Base-by-base conservation (phyloP, 2,329 filamentous ascomycete genomes). In the Fusarium sp. region DNA sequence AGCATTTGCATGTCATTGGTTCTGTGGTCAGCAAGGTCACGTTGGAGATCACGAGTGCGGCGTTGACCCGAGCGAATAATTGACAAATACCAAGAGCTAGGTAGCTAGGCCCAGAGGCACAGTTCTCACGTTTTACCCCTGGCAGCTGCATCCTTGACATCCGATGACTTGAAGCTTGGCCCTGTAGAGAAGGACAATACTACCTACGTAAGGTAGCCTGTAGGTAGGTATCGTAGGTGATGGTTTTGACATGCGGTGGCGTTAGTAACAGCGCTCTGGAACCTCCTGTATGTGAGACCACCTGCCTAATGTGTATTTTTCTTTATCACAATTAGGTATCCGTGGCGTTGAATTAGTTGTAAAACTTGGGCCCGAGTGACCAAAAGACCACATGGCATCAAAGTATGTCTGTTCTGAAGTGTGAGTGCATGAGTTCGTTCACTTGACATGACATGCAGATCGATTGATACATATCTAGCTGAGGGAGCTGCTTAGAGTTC, bases 281-380 rank as follows among this genome's bases (percentile, higher is more conserved):
- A 56, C 48, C n/a, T 63, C 56, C 26, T 63, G 47, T 36, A 42
- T 54, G n/a, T 61, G 35, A 48, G 63, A 58, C 48, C 41, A 69
- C 66, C 66, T 69, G 57, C 66, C 66, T 69, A 69, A 69, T 64
- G 14, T 41, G 66, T 69, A 50, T 55, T 36, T 50, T 39, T 38
- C 35, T 48, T 47, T 63, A 32, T 63, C 32, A 68, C 20, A 55
- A 39, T 50, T 36, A 42, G 51, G 28, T 38, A n/a, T 24, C 18
- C 13, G 24, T 63, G 42, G 48, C 48, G 48, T 51, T 56, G 47
- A 48, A 35, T 60, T 36, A 30, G 38, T 54, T 55, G 18, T 24
- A 17, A 18, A 20, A 30, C 24, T 47, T 22, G 24, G 18, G 20
- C 26, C 30, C 55, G 30, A 58, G 55, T 58, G 41, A n/a, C 24